Percentiles rank a stretch among this genome's conserved stretches.
These are phyloP conservation scores for Bonia amplexicaulis DNA, from an alignment of 176 grass and related monocot genomes.

Conservation along the genomic window DNA sequence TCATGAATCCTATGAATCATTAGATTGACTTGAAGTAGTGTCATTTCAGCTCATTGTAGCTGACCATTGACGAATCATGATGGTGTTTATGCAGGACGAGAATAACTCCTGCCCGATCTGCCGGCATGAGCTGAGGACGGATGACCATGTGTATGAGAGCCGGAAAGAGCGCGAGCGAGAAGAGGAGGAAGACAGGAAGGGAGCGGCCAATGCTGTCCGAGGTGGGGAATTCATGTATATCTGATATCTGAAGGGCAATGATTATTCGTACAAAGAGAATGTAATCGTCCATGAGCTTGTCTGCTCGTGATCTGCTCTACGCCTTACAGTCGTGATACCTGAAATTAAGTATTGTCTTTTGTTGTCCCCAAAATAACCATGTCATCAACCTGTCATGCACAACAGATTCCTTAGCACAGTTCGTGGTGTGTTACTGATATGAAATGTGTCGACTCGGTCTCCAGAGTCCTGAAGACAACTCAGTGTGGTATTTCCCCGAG, in stretches of 20 bases:
- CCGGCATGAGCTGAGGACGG: constrained; percentile 68
- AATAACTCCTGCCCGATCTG: constrained; percentile 90
- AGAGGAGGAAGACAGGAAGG: constrained; percentile 87
- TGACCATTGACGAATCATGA: not conserved
- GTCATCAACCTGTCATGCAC: not conserved
- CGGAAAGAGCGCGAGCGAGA: constrained; percentile 80
- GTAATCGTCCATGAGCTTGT: not conserved
- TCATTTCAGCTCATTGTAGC: not conserved
- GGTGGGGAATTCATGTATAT: constrained; percentile 86
- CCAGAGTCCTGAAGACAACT: not conserved
- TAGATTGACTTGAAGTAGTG: not conserved
- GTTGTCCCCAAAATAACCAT: not conserved
- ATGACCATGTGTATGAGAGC: constrained; percentile 92
- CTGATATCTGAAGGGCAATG: constrained; percentile 44
- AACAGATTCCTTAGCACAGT: not conserved
- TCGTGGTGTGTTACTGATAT: not conserved
- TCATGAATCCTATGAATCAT: not conserved
- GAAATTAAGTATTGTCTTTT: not conserved
- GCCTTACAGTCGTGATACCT: not conserved
- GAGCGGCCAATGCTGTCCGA: constrained; percentile 79
- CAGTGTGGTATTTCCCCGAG: not conserved
- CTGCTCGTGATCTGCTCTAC: not conserved
- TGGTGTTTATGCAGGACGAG: constrained; percentile 56
- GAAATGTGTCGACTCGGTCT: not conserved
- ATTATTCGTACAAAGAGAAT: not conserved